phyloP scores from a whole-genome alignment of 2,329 filamentous ascomycete genomes.

The Tolypocladium cylindrosporum region DNA sequence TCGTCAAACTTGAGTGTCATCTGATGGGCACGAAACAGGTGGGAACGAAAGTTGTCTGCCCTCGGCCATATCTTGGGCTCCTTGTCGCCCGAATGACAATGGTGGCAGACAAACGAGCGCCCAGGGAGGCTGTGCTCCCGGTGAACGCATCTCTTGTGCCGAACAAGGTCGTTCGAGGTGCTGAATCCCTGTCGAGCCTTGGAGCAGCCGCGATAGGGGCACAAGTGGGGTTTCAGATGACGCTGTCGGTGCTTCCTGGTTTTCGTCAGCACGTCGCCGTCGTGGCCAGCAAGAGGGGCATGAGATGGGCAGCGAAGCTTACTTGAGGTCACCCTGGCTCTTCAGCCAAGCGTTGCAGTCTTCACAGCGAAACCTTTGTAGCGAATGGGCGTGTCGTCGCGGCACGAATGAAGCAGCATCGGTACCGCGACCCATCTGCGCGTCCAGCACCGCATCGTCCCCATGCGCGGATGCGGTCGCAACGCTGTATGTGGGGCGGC shows the following conservation, averaged over 20 bases:
- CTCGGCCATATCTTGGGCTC: constrained; percentile 63
- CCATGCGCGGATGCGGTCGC: constrained; percentile 32
- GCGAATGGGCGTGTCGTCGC: not conserved
- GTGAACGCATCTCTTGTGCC: constrained; percentile 69
- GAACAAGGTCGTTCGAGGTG: constrained; percentile 70
- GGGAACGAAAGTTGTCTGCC: constrained; percentile 77
- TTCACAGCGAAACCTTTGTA: constrained; percentile 20
- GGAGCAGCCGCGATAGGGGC: constrained; percentile 45
- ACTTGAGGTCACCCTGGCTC: constrained; percentile 49
- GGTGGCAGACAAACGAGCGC: constrained; percentile 3
- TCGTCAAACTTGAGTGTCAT: constrained; percentile 24
- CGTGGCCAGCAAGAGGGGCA: not conserved
- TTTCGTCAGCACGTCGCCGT: constrained; percentile 9
- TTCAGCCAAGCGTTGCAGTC: constrained; percentile 31
- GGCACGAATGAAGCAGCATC: not conserved
- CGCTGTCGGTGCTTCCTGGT: constrained; percentile 64
- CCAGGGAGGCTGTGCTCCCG: constrained; percentile 26
- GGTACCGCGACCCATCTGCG: constrained; percentile 15
- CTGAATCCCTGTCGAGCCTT: constrained; percentile 57
- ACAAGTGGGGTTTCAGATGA: constrained; percentile 59
- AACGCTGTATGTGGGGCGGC: constrained; percentile 28
- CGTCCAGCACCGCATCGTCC: constrained; percentile 14
- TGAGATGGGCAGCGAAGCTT: constrained; percentile 11
- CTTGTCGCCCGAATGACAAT: constrained; percentile 4
- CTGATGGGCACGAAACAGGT: constrained; percentile 60